Evolutionary conservation across 192 early-diverging fungal genomes (phyloP), one percentile per base, ranked within the genome.

Genomic region (Cetraspora pellucida): DNA sequence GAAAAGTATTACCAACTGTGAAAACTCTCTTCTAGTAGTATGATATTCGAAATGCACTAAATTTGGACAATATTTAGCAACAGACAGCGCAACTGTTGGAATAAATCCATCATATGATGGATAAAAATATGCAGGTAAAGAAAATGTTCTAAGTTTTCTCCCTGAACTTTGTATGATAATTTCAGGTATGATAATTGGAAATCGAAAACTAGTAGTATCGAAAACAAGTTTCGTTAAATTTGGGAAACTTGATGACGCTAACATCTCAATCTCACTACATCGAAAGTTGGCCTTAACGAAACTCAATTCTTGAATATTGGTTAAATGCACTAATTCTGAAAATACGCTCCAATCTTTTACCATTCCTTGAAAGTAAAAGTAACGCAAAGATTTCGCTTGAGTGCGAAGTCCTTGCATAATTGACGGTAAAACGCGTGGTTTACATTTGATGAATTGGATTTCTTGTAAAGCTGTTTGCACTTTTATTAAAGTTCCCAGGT

Each of bases 371-470:
- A 63, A 63, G 17, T 30, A 28, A 30, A 63, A 63, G 6, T 17
- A 17, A 30, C 60, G 23, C 16, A 63, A 63, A 17, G 60, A 28
- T 63, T 63, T 63, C 16, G 60, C 23, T 13, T 63, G 60, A 30
- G 60, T 63, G 17, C 60, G 30, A 63, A 63, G 60, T 31, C 60
- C 60, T 63, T 63, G 27, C 60, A 63, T 63, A 17, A 63, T 63
- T 37, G 28, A 27, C 31, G 60, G 28, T 63, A 63, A 37, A 17
- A 63, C 17, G 17, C 27, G 23, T 28, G 28, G 28, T 31, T 63
- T 63, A 17, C 60, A 63, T 63, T 63, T 63, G 28, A 63, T 63
- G 17, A 63, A 63, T 63, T 63, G 16, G 16, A 63, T 63, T 30
- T 63, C 60, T 17, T 63, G 60, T 31, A 63, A 37, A 31, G 27